These are phyloP conservation scores for Hortaea werneckii DNA, from an alignment of 2,329 filamentous ascomycete species.

Conservation along the genomic window DNA sequence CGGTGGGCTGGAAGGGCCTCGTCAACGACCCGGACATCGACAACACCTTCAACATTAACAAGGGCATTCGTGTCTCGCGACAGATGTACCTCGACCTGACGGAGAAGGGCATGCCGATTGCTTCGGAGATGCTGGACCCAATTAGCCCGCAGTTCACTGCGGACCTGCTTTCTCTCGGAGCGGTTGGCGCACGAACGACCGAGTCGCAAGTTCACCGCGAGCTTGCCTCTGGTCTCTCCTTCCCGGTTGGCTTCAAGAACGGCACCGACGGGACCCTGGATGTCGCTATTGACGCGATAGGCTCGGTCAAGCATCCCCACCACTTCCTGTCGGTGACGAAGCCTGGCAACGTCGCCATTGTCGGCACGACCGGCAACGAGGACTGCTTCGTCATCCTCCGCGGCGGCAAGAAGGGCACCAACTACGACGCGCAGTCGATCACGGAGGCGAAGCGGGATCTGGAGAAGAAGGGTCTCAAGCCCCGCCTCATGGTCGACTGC, in stretches of 20 bases:
- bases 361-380: conserved; percentile 87
- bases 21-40: conserved; percentile 99
- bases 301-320: conserved; percentile 81
- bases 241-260: conserved; percentile 99
- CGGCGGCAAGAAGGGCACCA: conserved; percentile 85
- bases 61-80: conserved; percentile 75
- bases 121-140: conserved; percentile 95
- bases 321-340: conserved; percentile 98
- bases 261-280: conserved; percentile 85
- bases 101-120: conserved; percentile 85
- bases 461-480: conserved; percentile 56
- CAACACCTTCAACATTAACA: conserved; percentile 98
- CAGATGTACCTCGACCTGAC: conserved; percentile 92
- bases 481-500: conserved; percentile 93
- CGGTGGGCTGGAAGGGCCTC: conserved; percentile 95
- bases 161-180: conserved; percentile 82
- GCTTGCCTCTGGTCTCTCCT: conserved; percentile 83
- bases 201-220: conserved; percentile 94
- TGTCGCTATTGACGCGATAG: conserved; percentile 91
- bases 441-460: conserved; percentile 72
- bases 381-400: conserved; percentile 95
- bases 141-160: conserved; percentile 96
- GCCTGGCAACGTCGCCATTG: conserved; percentile 87
- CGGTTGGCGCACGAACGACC: conserved; percentile 90
- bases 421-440: conserved; percentile 82